Base-by-base conservation (phyloP, 805 yeast genomes). In the Hanseniaspora valbyensis region DNA sequence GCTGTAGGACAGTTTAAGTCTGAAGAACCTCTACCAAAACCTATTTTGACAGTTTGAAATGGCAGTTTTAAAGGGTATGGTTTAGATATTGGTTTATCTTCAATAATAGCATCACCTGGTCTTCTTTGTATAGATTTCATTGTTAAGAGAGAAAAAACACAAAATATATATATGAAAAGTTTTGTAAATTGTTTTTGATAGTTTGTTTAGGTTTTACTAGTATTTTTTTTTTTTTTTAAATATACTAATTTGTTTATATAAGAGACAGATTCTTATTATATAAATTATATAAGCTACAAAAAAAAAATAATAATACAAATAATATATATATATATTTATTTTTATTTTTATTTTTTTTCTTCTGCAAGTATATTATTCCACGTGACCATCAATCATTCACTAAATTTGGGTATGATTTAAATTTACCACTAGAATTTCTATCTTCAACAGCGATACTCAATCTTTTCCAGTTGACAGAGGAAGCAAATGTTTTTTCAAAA, bases 1-100 rank as follows among this genome's bases (percentile, higher is more conserved):
- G 96, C 97, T 0, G 99, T 92, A 2, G 98, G 98, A 40, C 88
- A 83, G 0, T 97, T 97, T 38, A 92, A 71, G 57, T 87, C 96
- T 0, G 92, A 65, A 0, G 96, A 86, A 0, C 99, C 99, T 50
- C 99, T 74, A 5, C 98, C 99, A 66, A 86, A 92, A 0, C 99
- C 98, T 28, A 89, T 72, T 18, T 80, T 71, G 25, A 84, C 73
- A 26, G 69, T 68, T 13, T 80, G 67, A 42, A 65, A 62, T 14
- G 62, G 65, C 4, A 71, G 66, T 3, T 71, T 63, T 0, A 73
- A 69, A 0, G 89, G 89, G 32, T 59, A 70, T 7, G 78, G 76
- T 0, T 68, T 54, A 8, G 50, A 44, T 2, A 78, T 78, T 0
- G 65, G 58, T 2, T 67, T 64, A 14, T 73, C 67, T 16, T 58